These are phyloP conservation scores for Xylariaceae sp. DNA, from an alignment of 2,329 filamentous ascomycete species.

Conservation along the genomic window DNA sequence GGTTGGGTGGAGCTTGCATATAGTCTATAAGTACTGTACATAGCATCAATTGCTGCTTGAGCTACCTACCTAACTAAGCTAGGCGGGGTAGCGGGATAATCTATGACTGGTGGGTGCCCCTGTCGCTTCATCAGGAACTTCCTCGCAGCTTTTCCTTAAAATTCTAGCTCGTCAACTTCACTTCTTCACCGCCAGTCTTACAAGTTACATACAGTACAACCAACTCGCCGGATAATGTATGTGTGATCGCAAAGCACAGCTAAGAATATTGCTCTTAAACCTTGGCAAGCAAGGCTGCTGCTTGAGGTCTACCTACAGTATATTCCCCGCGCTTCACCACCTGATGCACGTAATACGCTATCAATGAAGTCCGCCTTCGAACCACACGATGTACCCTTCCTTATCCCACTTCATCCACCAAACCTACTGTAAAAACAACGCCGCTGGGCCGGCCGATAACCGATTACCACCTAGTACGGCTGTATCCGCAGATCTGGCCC, in stretches of 20 bases:
- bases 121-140: background rate
- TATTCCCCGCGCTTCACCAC: too few species aligned
- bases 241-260: slow-evolving; percentile 4
- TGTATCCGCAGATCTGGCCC: background rate
- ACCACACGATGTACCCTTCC: background rate
- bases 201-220: too few species aligned
- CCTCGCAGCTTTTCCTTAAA: too few species aligned
- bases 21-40: background rate
- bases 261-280: slow-evolving; percentile 2
- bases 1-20: background rate
- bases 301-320: background rate
- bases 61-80: background rate
- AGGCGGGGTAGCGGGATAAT: background rate
- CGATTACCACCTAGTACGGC: too few species aligned
- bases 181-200: slow-evolving; percentile 23
- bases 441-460: background rate
- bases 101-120: background rate
- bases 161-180: slow-evolving; percentile 1
- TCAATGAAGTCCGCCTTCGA: background rate
- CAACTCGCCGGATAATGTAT: slow-evolving; percentile 2
- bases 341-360: slow-evolving; percentile 1
- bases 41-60: background rate
- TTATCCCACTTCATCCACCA: background rate
- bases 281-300: background rate
- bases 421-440: background rate